Base-by-base conservation (phyloP, 2,329 filamentous ascomycete species). In the Akanthomyces lecanii region DNA sequence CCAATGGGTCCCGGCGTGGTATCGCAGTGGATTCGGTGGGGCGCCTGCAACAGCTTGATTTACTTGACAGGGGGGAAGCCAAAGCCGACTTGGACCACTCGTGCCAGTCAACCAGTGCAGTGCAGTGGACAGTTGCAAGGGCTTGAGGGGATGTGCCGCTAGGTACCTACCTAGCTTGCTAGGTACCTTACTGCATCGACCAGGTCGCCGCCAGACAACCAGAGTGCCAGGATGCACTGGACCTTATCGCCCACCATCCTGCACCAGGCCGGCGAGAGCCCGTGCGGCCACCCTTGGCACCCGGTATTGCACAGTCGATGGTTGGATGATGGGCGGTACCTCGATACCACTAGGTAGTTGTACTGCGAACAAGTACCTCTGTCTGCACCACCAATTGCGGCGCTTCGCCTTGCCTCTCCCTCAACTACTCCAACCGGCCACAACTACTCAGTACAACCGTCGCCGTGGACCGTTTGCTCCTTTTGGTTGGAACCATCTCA, bases 271-370 rank as follows among this genome's bases (percentile, higher is more conserved):
- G 45, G 33, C 45, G 21, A 59, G 56, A 59, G 56, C 44, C 56
- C 57, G 47, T 60, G 57, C 57, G 57, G 28, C 40, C 30, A n/a
- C 30, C 28, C 56, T 48, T 56, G 53, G 53, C 53, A 44, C 21
- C 53, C 18, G 40, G 38, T 21, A 53, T 53, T 38, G 18, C 45
- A 4, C 45, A 48, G 28, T 4, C 28, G 4, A 30, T 30, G 28
- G 28, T 30, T 30, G 28, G 28, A 30, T 30, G 28, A 30, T 30
- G 28, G 28, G 28, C 28, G 28, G 28, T 30, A 30, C 28, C 28
- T 30, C 6, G 28, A 30, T 30, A 30, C 11, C 5, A 25, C 10
- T 7, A 3, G 36, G 21, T n/a, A 54, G 33, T 40, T 40, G 51
- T 18, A 12, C n/a, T 25, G 7, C n/a, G 21, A 5, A 5, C n/a